phyloP scores from a whole-genome alignment of 768 basidiomycete genomes.

The Mycena polygramma region DNA sequence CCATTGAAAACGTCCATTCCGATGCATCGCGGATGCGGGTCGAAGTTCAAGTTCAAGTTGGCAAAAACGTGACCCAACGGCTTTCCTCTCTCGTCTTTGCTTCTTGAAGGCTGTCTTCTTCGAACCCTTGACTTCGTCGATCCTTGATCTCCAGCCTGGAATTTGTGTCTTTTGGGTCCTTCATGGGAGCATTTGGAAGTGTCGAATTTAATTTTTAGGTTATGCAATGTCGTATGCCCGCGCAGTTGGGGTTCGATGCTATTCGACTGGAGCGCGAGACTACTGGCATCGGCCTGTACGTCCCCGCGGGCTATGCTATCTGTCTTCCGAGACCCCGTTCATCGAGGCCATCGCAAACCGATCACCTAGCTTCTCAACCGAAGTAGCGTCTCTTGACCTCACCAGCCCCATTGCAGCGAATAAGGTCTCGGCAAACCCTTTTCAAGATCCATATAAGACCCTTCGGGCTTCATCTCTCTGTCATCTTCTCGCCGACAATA shows the following conservation, averaged over 20 bases:
- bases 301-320: constrained; percentile 28
- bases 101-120: not conserved
- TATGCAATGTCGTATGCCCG: constrained; percentile 4
- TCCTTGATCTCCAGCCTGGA: constrained; percentile 5
- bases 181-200: not conserved
- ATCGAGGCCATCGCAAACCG: constrained; percentile 31
- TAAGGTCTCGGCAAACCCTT: constrained; percentile 22
- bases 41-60: not conserved
- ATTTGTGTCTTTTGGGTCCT: too few species aligned
- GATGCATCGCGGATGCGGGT: constrained; percentile 1
- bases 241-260: constrained; percentile 14
- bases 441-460: constrained; percentile 16
- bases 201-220: constrained; percentile 9
- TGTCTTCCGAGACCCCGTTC: constrained; percentile 29
- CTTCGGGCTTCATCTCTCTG: not conserved
- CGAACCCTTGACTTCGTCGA: constrained; percentile 10
- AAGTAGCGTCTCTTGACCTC: constrained; percentile 29
- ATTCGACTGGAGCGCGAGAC: not conserved
- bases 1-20: constrained; percentile 3
- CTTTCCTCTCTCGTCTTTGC: not conserved
- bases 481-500: constrained; percentile 5
- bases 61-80: not conserved
- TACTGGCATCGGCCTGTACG: constrained; percentile 14
- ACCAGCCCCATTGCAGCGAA: constrained; percentile 29
- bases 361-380: constrained; percentile 34